phyloP scores from a whole-genome alignment of 192 early-diverging fungal species.

The Coemansia sp. region DNA sequence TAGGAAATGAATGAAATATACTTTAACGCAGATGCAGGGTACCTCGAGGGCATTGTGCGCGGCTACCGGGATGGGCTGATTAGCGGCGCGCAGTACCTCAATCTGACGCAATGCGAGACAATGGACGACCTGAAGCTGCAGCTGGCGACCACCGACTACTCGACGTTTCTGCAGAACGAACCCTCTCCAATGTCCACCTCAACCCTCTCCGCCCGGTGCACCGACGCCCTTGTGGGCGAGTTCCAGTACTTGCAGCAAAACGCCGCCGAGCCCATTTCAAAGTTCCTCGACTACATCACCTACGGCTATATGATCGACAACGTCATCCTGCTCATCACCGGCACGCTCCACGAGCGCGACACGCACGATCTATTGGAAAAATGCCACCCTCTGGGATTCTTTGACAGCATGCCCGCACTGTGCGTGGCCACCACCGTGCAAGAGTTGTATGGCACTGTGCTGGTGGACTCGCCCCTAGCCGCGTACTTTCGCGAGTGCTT shows the following conservation, averaged over 20 bases:
- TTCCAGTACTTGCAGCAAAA: slow-evolving; percentile 91
- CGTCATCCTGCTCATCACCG: slow-evolving; percentile 95
- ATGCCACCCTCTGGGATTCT: slow-evolving; percentile 97
- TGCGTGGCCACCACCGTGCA: slow-evolving; percentile 95
- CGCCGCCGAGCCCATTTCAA: slow-evolving; percentile 77
- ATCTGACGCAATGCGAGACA: slow-evolving; percentile 97
- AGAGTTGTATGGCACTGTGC: slow-evolving; percentile 93
- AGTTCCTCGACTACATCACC: slow-evolving; percentile 96
- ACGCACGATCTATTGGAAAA: slow-evolving; percentile 95
- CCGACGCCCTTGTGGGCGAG: slow-evolving; percentile 86
- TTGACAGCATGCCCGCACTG: slow-evolving; percentile 97
- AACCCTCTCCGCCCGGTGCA: slow-evolving; percentile 83
- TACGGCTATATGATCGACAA: slow-evolving; percentile 99
- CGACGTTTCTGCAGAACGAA: slow-evolving; percentile 90
- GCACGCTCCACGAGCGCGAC: slow-evolving; percentile 97
- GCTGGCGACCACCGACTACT: slow-evolving; percentile 94
- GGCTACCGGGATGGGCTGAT: slow-evolving; percentile 91
- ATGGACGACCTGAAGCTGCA: slow-evolving; percentile 97
- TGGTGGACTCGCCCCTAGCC: slow-evolving; percentile 97
- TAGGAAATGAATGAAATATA: slow-evolving; percentile 49
- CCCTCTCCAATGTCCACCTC: slow-evolving; percentile 93
- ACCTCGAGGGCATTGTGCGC: slow-evolving; percentile 91
- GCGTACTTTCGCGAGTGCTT: slow-evolving; percentile 98
- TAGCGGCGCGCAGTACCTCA: slow-evolving; percentile 78
- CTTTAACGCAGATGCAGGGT: slow-evolving; percentile 92